Percentiles rank a stretch among this genome's conserved stretches.
Conservation (phyloP, 1,284 basidiomycete species). For the Gymnopus androsaceus region DNA sequence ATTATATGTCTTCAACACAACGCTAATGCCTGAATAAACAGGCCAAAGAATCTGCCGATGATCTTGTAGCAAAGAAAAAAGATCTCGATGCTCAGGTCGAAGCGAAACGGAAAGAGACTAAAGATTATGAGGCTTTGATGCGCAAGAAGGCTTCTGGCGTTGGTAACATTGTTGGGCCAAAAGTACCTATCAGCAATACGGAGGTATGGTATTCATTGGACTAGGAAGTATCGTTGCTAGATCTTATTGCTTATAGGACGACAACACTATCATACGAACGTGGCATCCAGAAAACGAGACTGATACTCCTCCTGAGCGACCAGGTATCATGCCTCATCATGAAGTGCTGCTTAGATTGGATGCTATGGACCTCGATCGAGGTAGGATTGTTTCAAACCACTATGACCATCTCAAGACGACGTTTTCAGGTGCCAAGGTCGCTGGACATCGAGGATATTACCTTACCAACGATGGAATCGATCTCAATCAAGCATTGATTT, state of each 20-base stretch:
- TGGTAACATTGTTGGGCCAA: slow-evolving; percentile 92
- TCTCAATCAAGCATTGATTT: slow-evolving; percentile 95
- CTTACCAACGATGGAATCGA: slow-evolving; percentile 95
- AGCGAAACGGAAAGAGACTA: slow-evolving; percentile 72
- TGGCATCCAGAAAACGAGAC: slow-evolving; percentile 88
- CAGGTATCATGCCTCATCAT: slow-evolving; percentile 91
- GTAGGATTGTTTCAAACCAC: slow-evolving; percentile 39
- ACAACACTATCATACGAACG: slow-evolving; percentile 80
- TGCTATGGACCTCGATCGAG: slow-evolving; percentile 95
- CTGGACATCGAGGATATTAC: slow-evolving; percentile 96
- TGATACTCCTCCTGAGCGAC: slow-evolving; percentile 51
- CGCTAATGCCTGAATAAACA: slow-evolving; percentile 38
- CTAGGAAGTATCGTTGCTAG: background rate
- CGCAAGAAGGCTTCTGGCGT: slow-evolving; percentile 79
- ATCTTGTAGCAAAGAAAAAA: slow-evolving; percentile 81
- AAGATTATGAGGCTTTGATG: slow-evolving; percentile 80
- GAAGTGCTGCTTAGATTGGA: slow-evolving; percentile 94
- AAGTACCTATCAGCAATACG: slow-evolving; percentile 83
- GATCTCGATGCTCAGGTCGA: slow-evolving; percentile 80
- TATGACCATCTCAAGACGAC: background rate
- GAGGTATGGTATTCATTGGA: slow-evolving; percentile 75
- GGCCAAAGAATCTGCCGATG: slow-evolving; percentile 91
- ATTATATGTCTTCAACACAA: background rate
- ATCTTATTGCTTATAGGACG: slow-evolving; percentile 56
- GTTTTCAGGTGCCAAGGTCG: slow-evolving; percentile 85